Percentiles rank a stretch among this genome's conserved stretches.
Evolutionary conservation across 2,329 filamentous ascomycete genomes (phyloP).

Genomic region (Zalaria obscura): DNA sequence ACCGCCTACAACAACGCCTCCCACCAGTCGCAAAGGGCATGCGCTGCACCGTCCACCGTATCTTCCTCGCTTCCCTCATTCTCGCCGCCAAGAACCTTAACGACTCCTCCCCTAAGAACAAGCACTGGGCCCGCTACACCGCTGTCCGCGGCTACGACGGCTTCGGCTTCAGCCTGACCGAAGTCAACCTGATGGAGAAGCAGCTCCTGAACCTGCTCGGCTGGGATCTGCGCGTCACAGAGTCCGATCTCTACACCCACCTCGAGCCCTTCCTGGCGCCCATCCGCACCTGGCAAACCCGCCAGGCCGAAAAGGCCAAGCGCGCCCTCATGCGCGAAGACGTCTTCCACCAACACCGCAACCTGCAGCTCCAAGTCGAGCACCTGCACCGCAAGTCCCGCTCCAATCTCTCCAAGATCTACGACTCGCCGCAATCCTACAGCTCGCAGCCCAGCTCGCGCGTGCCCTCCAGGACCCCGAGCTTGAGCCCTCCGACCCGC

Average conservation of each 20-base stretch:
- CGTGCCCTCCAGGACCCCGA: constrained; percentile 30
- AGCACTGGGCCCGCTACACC: constrained; percentile 97
- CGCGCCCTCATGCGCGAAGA: constrained; percentile 30
- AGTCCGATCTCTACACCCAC: constrained; percentile 75
- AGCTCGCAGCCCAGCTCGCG: constrained; percentile 4
- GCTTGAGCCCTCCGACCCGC: constrained; percentile 32
- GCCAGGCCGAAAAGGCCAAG: constrained; percentile 38
- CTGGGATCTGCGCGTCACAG: constrained; percentile 79
- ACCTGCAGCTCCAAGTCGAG: constrained; percentile 22
- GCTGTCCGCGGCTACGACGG: constrained; percentile 55
- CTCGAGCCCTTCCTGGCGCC: constrained; percentile 80
- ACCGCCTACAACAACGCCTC: constrained; percentile 66
- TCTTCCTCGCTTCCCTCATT: constrained; percentile 83
- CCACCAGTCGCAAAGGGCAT: constrained; percentile 93
- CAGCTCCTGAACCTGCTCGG: constrained; percentile 89
- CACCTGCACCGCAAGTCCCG: constrained; percentile 17
- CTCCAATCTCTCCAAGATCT: constrained; percentile 16
- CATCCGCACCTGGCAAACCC: constrained; percentile 49
- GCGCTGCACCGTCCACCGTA: constrained; percentile 90
- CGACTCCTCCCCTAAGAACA: constrained; percentile 98
- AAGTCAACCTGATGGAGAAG: constrained; percentile 99
- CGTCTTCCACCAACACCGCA: constrained; percentile 17
- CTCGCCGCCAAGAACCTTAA: constrained; percentile 93
- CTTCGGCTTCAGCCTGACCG: constrained; percentile 86
- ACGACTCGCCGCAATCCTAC: constrained; percentile 21